These are phyloP conservation scores for Venturia carpophila DNA, from an alignment of 2,329 filamentous ascomycete species.

Conservation along the genomic window DNA sequence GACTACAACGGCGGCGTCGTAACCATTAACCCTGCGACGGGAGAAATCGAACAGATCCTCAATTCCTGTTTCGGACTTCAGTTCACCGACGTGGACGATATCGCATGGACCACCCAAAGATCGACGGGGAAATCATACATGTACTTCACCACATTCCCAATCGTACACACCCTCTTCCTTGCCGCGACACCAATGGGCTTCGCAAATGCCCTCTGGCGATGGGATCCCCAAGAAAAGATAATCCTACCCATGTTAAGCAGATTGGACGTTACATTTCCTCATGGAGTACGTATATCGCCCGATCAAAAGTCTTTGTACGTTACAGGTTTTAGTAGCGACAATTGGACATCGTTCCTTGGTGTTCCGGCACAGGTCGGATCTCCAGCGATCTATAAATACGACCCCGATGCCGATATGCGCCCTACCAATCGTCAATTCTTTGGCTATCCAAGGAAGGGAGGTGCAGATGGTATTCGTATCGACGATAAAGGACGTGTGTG, in stretches of 20 bases:
- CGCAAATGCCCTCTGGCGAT: conserved; percentile 13
- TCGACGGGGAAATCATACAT: conserved; percentile 19
- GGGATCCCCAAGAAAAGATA: conserved; percentile 9
- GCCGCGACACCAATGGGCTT: background rate
- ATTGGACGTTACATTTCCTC: background rate
- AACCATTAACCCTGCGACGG: conserved; percentile 15
- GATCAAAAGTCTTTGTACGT: conserved; percentile 11
- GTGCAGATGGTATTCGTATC: conserved; percentile 23
- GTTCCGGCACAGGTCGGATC: background rate
- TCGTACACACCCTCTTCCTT: background rate
- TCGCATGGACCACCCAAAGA: conserved; percentile 18
- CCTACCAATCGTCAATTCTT: conserved; percentile 22
- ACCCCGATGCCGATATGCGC: conserved; percentile 21
- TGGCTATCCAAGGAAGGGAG: conserved; percentile 21
- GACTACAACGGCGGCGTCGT: conserved; percentile 19
- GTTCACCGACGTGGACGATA: conserved; percentile 21
- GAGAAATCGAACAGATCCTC: conserved; percentile 17
- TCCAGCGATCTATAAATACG: conserved; percentile 17
- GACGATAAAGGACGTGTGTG: conserved; percentile 23
- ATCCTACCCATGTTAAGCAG: conserved; percentile 15
- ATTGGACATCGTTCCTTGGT: background rate
- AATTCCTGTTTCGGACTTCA: conserved; percentile 21
- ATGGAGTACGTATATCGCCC: background rate
- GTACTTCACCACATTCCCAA: conserved; percentile 19
- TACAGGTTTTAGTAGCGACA: background rate